Conservation (phyloP, 495 filamentous ascomycete species). For the Aspergillus biplanus region DNA sequence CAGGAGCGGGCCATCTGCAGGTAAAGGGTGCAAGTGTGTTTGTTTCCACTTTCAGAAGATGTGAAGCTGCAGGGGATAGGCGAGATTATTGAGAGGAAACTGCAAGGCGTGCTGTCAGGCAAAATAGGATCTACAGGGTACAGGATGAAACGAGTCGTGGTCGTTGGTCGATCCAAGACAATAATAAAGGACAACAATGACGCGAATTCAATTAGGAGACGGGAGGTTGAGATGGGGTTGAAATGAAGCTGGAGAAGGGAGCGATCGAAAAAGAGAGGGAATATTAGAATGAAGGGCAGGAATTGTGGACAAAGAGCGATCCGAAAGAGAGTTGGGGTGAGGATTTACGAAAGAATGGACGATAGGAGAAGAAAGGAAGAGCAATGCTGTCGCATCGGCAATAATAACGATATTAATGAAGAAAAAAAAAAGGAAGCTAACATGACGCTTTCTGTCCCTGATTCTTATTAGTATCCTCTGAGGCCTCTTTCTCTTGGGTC, state of each 20-base stretch:
- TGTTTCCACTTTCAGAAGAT: conserved; percentile 16
- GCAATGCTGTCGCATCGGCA: too few species aligned
- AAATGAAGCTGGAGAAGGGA: conserved; percentile 5
- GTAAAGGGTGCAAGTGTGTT: conserved; percentile 1
- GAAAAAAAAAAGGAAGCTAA: too few species aligned
- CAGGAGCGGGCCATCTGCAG: conserved; percentile 23
- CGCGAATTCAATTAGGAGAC: background rate
- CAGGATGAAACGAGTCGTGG: conserved; percentile 12
- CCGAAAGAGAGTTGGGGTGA: too few species aligned
- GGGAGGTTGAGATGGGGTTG: background rate
- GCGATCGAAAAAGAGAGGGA: background rate
- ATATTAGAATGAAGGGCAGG: background rate
- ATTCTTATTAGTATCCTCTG: background rate
- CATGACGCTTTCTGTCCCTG: background rate
- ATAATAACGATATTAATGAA: too few species aligned
- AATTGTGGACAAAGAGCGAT: background rate
- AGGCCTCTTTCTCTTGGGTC: too few species aligned
- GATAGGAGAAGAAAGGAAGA: too few species aligned
- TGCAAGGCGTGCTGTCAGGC: conserved; percentile 8
- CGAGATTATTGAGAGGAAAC: conserved; percentile 5
- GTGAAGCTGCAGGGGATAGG: conserved; percentile 18
- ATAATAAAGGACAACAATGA: background rate
- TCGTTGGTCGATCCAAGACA: conserved; percentile 13
- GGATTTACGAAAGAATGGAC: too few species aligned
- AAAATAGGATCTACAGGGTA: conserved; percentile 13